Evolutionary conservation across 2,329 filamentous ascomycete genomes (phyloP).

Genomic region (Ciborinia camelliae): DNA sequence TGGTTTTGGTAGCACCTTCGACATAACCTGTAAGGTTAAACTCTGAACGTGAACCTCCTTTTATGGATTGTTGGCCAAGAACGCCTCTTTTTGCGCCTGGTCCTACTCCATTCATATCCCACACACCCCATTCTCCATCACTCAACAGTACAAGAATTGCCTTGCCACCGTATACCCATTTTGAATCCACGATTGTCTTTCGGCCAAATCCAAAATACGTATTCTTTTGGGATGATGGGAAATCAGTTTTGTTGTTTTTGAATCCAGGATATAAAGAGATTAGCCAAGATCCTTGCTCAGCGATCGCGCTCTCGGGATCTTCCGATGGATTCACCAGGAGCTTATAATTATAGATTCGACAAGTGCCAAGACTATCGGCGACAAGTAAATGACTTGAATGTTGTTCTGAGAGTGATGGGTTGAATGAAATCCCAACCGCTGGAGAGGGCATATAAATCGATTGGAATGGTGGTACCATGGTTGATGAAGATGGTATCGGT

Average conservation of each 20-base stretch:
- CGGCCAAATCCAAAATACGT: constrained; percentile 47
- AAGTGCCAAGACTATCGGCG: constrained; percentile 53
- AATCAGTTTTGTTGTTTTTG: constrained; percentile 27
- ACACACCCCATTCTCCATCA: constrained; percentile 66
- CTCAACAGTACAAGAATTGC: constrained; percentile 57
- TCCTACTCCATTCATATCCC: constrained; percentile 60
- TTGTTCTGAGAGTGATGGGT: constrained; percentile 44
- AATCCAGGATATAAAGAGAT: constrained; percentile 54
- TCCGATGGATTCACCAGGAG: constrained; percentile 46
- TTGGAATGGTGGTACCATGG: constrained; percentile 52
- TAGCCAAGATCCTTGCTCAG: constrained; percentile 59
- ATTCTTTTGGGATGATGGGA: constrained; percentile 42
- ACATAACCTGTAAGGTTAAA: constrained; percentile 59
- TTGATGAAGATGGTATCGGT: constrained; percentile 37
- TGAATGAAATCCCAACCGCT: constrained; percentile 57
- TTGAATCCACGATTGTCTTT: constrained; percentile 59
- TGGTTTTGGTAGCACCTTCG: constrained; percentile 48
- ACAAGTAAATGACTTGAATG: constrained; percentile 56
- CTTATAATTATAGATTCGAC: constrained; percentile 61
- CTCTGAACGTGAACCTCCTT: constrained; percentile 55
- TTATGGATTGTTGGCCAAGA: constrained; percentile 40
- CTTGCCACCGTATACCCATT: constrained; percentile 59
- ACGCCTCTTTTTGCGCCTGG: constrained; percentile 48
- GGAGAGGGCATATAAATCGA: constrained; percentile 56
- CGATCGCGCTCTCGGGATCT: constrained; percentile 41